Percentiles rank a stretch among this genome's conserved stretches.
phyloP scores from a whole-genome alignment of 768 basidiomycete species.

The Tricholoma bakamatsutake region DNA sequence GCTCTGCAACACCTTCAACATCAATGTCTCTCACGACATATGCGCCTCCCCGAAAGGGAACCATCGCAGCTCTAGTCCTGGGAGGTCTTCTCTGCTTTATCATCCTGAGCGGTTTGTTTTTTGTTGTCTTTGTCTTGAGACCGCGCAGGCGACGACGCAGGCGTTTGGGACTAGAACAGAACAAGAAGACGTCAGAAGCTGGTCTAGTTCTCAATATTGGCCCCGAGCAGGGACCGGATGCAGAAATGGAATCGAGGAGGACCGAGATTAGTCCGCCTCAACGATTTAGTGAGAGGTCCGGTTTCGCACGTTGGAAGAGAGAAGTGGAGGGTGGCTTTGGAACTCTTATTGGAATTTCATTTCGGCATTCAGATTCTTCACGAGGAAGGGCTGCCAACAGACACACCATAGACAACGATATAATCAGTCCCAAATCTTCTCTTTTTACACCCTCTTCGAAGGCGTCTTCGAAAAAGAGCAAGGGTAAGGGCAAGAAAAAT shows the following conservation, averaged over 20 bases:
- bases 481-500: constrained; percentile 33
- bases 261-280: constrained; percentile 6
- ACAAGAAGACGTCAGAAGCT: constrained; percentile 14
- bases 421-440: constrained; percentile 22
- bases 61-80: constrained; percentile 61
- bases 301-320: constrained; percentile 39
- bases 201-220: constrained; percentile 16
- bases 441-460: constrained; percentile 16
- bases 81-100: constrained; percentile 49
- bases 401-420: constrained; percentile 10
- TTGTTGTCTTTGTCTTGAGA: constrained; percentile 42
- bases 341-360: constrained; percentile 32
- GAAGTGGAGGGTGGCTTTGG: constrained; percentile 31
- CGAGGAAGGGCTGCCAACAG: constrained; percentile 15
- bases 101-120: constrained; percentile 32
- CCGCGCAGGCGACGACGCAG: constrained; percentile 33
- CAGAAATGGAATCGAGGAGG: constrained; percentile 11
- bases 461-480: constrained; percentile 16
- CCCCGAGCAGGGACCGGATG: constrained; percentile 8
- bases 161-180: constrained; percentile 10
- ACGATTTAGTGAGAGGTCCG: constrained; percentile 28
- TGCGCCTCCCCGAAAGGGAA: constrained; percentile 37
- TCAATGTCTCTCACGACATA: constrained; percentile 9
- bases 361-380: constrained; percentile 33
- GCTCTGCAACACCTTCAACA: constrained; percentile 12